Evolutionary conservation across 2,329 filamentous ascomycete genomes (phyloP).

Genomic region (Hypoxylon sp.): DNA sequence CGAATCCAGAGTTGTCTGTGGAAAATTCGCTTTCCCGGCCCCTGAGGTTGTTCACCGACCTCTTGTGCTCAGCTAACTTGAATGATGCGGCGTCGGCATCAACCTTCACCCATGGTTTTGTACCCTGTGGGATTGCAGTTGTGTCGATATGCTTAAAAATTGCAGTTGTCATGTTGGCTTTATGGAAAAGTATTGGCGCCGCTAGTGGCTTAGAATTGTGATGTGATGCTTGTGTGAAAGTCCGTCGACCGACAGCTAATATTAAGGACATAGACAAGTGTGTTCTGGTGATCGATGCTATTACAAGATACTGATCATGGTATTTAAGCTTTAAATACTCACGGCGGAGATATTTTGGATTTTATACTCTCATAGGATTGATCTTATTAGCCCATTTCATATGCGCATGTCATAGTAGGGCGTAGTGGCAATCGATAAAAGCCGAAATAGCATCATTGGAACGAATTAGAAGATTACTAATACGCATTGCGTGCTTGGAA

Average conservation of each 20-base stretch:
- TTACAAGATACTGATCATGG: not conserved
- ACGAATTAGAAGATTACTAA: conserved; percentile 32
- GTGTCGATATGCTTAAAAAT: conserved; percentile 74
- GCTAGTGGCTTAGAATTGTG: conserved; percentile 4
- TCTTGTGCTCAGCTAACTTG: conserved; percentile 60
- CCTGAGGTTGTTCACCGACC: conserved; percentile 69
- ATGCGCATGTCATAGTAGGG: conserved; percentile 3
- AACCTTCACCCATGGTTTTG: conserved; percentile 76
- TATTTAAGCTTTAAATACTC: not conserved
- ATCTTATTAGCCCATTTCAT: conserved; percentile 18
- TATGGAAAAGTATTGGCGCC: conserved; percentile 19
- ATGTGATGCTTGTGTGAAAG: conserved; percentile 25
- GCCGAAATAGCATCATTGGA: conserved; percentile 35
- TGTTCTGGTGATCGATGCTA: conserved; percentile 8
- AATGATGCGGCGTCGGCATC: conserved; percentile 72
- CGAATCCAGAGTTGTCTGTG: conserved; percentile 72
- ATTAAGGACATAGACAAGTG: conserved; percentile 31
- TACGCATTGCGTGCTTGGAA: conserved; percentile 22
- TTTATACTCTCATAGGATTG: conserved; percentile 16
- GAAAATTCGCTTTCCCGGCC: conserved; percentile 64
- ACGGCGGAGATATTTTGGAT: not conserved
- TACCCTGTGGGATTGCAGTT: conserved; percentile 59
- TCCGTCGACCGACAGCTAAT: conserved; percentile 29
- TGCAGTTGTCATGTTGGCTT: conserved; percentile 68
- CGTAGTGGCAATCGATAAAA: conserved; percentile 24